Conservation (phyloP, 2,329 filamentous ascomycete genomes). For the Scytalidium sp. region DNA sequence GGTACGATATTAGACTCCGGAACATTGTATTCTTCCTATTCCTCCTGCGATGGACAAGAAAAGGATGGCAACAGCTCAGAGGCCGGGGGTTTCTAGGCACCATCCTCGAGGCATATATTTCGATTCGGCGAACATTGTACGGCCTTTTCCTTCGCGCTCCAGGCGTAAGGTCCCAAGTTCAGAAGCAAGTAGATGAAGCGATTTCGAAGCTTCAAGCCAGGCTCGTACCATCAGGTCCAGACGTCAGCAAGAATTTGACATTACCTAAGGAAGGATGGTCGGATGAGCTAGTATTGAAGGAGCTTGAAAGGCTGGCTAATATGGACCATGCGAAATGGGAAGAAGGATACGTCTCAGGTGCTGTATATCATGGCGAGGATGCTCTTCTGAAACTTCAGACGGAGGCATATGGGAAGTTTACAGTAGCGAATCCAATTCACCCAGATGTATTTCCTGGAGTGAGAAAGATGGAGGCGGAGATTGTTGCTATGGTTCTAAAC, state of each 20-base stretch:
- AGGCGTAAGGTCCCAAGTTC: conserved; percentile 81
- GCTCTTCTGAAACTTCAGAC: conserved; percentile 81
- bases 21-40: conserved; percentile 91
- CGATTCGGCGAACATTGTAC: conserved; percentile 71
- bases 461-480: conserved; percentile 97
- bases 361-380: conserved; percentile 92
- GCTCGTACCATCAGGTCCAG: conserved; percentile 71
- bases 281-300: conserved; percentile 72
- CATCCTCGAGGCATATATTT: conserved; percentile 68
- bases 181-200: conserved; percentile 78
- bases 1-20: conserved; percentile 55
- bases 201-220: conserved; percentile 79
- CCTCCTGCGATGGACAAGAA: conserved; percentile 77
- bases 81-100: conserved; percentile 86
- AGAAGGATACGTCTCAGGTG: conserved; percentile 89
- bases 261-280: conserved; percentile 84
- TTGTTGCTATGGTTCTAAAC: conserved; percentile 90
- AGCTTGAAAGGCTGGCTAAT: conserved; percentile 73
- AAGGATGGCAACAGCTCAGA: conserved; percentile 77
- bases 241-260: conserved; percentile 67
- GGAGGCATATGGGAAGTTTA: conserved; percentile 91
- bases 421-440: conserved; percentile 94
- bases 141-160: conserved; percentile 83
- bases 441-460: conserved; percentile 98
- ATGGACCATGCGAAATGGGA: conserved; percentile 98